Percentiles rank a stretch among this genome's conserved stretches.
Evolutionary conservation across 202 grass and related monocot species (phyloP).

Genomic region (Digitaria exilis): DNA sequence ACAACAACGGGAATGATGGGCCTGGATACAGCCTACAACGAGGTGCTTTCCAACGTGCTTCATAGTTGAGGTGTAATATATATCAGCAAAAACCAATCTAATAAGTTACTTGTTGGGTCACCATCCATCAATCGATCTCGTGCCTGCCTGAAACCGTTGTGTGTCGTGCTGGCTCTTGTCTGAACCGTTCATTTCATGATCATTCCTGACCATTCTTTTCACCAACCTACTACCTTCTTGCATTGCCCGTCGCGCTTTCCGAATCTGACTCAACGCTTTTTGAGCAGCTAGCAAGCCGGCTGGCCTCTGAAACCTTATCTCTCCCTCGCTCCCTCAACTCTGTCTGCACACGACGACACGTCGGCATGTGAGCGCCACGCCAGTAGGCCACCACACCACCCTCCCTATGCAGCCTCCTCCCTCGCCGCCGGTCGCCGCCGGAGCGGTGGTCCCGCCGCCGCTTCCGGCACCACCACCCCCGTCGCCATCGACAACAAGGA

Average conservation of each 20-base stretch:
- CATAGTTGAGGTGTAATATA: too few relatives aligned
- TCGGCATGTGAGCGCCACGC: constrained; percentile 31
- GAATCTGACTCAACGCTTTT: neutral
- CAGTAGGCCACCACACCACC: too few relatives aligned
- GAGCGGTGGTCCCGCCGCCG: neutral
- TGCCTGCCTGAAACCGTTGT: neutral
- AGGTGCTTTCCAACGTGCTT: too few relatives aligned
- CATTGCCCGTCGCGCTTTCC: too few relatives aligned
- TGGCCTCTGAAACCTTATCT: constrained; percentile 47
- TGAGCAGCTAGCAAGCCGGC: neutral
- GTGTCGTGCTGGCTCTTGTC: neutral
- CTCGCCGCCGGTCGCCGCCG: constrained; percentile 10
- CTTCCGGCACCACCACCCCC: neutral
- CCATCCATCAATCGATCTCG: too few relatives aligned
- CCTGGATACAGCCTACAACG: too few relatives aligned
- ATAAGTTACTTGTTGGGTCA: neutral
- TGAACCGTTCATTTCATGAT: neutral
- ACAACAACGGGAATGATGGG: too few relatives aligned
- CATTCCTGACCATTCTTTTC: neutral
- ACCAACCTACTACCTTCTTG: neutral
- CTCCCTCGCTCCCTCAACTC: neutral
- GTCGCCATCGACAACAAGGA: neutral
- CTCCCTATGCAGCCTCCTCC: constrained; percentile 39
- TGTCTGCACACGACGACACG: neutral
- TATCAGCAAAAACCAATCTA: too few relatives aligned